Evolutionary conservation across 352 stramenopile genomes (phyloP).

Genomic region (Pythium utonaiense): DNA sequence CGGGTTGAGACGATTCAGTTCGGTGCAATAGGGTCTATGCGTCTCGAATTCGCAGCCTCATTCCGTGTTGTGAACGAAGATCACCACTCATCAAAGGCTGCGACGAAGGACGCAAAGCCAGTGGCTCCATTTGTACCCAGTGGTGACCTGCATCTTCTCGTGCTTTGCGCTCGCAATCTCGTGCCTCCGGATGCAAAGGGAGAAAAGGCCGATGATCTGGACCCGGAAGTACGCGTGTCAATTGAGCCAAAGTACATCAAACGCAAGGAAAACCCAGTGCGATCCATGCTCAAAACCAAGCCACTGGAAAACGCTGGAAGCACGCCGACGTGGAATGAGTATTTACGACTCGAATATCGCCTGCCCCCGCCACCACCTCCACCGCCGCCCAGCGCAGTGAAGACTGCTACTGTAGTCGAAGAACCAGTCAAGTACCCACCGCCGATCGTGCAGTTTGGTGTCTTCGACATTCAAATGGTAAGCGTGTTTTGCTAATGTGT

Average conservation of each 20-base stretch:
- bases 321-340: conserved; percentile 47
- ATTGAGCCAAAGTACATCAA: conserved; percentile 51
- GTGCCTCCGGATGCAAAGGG: conserved; percentile 27
- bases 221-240: conserved; percentile 43
- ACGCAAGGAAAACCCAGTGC: conserved; percentile 44
- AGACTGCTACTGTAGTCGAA: not conserved
- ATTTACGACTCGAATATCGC: conserved; percentile 43
- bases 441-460: conserved; percentile 36
- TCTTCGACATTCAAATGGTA: conserved; percentile 58
- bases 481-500: not conserved
- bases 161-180: conserved; percentile 35
- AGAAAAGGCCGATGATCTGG: conserved; percentile 33
- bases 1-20: conserved; percentile 22
- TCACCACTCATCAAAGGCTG: not conserved
- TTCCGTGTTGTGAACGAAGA: conserved; percentile 19
- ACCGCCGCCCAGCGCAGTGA: not conserved
- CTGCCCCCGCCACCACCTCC: conserved; percentile 15
- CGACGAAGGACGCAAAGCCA: conserved; percentile 1
- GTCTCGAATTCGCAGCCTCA: conserved; percentile 23
- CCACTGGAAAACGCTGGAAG: conserved; percentile 39
- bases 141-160: conserved; percentile 41
- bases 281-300: conserved; percentile 48
- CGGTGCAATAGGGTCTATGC: conserved; percentile 25
- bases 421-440: conserved; percentile 21
- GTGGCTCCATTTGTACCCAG: conserved; percentile 21